Evolutionary conservation across 23 red algal genomes (phyloP).

Genomic region (Gracilaria gracilis): DNA sequence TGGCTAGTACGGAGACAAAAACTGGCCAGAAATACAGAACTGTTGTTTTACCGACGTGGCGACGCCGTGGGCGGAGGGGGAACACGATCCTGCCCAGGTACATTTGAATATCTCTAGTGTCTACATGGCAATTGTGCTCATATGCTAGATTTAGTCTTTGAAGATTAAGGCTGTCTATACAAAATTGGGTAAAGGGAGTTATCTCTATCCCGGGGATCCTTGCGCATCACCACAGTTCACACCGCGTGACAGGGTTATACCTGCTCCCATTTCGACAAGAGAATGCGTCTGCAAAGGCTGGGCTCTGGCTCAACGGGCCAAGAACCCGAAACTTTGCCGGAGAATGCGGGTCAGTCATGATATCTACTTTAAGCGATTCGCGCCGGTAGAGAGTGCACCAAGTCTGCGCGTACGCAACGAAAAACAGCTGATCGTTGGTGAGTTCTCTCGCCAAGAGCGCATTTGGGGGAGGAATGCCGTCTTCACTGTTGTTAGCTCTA

Average conservation of each 20-base stretch:
- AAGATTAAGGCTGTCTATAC: too few species aligned
- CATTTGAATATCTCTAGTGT: too few species aligned
- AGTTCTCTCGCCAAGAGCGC: conserved; percentile 58
- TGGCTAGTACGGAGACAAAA: too few species aligned
- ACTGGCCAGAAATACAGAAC: too few species aligned
- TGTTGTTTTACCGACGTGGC: too few species aligned
- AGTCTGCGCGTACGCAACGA: conserved; percentile 90
- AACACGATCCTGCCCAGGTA: too few species aligned
- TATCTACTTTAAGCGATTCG: conserved; percentile 57
- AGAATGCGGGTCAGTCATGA: conserved; percentile 85
- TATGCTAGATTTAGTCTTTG: too few species aligned
- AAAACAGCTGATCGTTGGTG: conserved; percentile 88
- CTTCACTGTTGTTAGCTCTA: conserved; percentile 48
- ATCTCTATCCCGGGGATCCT: neutral
- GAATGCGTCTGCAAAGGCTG: conserved; percentile 54
- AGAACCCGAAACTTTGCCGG: conserved; percentile 67
- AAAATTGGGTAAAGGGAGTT: too few species aligned
- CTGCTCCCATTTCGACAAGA: conserved; percentile 60
- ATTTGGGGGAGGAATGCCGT: conserved; percentile 69
- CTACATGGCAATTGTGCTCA: too few species aligned
- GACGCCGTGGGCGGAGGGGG: too few species aligned
- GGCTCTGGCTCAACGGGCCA: conserved; percentile 56
- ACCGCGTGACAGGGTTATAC: conserved; percentile 67
- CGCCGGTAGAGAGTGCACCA: conserved; percentile 74
- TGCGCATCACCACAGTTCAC: conserved; percentile 40